Evolutionary conservation across 352 stramenopile genomes (phyloP).

Genomic region (Thalassiosira sp.): DNA sequence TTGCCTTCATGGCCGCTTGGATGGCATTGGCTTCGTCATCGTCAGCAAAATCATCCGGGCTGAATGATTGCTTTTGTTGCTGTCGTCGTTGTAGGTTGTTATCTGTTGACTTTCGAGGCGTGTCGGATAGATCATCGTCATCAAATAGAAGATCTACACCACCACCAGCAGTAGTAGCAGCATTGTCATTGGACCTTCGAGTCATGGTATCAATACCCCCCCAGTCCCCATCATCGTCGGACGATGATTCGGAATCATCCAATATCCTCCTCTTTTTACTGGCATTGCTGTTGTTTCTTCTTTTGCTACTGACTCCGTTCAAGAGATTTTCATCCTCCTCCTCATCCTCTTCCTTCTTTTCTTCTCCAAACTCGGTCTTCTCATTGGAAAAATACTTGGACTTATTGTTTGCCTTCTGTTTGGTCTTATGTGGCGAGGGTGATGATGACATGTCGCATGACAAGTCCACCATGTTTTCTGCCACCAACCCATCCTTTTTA

Average conservation of each 20-base stretch:
- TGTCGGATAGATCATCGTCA: constrained; percentile 10
- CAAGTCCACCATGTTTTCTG: not conserved
- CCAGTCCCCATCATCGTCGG: constrained; percentile 19
- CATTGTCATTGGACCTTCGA: not conserved
- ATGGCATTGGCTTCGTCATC: constrained; percentile 43
- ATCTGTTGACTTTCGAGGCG: not conserved
- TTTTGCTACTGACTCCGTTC: constrained; percentile 1
- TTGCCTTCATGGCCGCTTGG: constrained; percentile 22
- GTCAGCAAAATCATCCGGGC: constrained; percentile 7
- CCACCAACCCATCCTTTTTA: constrained; percentile 23
- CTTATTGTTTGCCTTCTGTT: constrained; percentile 19
- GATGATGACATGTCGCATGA: not conserved
- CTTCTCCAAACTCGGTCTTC: constrained; percentile 4
- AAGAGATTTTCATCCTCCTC: constrained; percentile 25
- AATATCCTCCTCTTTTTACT: constrained; percentile 36
- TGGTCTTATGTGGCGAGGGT: not conserved
- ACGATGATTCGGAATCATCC: constrained; percentile 21
- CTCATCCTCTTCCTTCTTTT: constrained; percentile 40
- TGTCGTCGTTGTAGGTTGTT: not conserved
- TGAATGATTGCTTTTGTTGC: not conserved
- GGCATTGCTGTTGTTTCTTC: constrained; percentile 28
- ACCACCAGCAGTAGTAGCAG: not conserved
- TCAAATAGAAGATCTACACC: not conserved
- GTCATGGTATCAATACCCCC: too few species aligned
- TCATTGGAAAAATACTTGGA: constrained; percentile 35